Evolutionary conservation across 257 asterid species (phyloP).

Genomic region (Solanum microdontum): DNA sequence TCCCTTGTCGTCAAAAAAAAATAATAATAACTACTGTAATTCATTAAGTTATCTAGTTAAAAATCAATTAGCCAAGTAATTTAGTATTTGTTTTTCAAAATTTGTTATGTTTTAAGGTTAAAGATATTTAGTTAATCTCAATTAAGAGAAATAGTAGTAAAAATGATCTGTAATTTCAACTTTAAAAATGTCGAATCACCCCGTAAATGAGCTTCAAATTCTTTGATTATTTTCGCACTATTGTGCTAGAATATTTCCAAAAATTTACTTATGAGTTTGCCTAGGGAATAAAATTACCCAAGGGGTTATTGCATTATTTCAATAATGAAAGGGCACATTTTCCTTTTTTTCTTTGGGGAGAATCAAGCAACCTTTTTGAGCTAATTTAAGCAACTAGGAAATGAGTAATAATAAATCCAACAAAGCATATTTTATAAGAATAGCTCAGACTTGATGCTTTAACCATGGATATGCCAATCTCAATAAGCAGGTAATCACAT

Average conservation of each 20-base stretch:
- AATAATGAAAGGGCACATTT: background rate
- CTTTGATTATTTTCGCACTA: background rate
- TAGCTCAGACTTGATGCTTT: background rate
- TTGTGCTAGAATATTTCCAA: background rate
- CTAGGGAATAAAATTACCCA: background rate
- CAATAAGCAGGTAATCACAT: background rate
- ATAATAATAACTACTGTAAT: too few relatives aligned
- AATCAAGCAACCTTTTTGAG: background rate
- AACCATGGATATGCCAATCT: background rate
- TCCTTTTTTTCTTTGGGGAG: background rate
- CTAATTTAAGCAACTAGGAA: background rate
- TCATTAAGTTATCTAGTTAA: background rate
- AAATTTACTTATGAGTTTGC: background rate
- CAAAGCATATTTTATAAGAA: background rate
- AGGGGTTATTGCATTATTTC: background rate
- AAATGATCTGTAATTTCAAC: background rate
- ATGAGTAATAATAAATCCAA: background rate
- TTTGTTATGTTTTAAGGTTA: background rate
- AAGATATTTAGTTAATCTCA: background rate
- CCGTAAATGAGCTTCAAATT: background rate
- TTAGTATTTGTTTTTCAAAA: background rate
- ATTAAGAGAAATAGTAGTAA: background rate
- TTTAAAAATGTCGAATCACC: background rate
- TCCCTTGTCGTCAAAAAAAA: too few relatives aligned
- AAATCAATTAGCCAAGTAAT: background rate